Percentiles rank a stretch among this genome's conserved stretches.
These are phyloP conservation scores for Quercus agrifolia DNA, from an alignment of 306 rosid species.

Conservation along the genomic window DNA sequence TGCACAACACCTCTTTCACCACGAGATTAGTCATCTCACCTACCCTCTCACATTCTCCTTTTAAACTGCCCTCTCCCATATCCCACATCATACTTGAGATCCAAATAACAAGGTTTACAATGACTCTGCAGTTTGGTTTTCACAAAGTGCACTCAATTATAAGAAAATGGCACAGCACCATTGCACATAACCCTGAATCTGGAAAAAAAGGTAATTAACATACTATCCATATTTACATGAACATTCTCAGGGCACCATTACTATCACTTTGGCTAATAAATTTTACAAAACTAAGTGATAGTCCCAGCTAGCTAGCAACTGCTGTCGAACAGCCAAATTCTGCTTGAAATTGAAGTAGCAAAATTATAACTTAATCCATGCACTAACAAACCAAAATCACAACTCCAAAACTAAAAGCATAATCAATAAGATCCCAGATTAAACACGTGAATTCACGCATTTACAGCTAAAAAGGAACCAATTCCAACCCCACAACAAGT, in stretches of 20 bases:
- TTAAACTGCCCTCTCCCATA: slow-evolving; percentile 17
- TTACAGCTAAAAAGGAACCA: slow-evolving; percentile 11
- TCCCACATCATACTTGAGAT: neutral
- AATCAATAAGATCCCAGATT: slow-evolving; percentile 24
- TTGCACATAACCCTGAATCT: neutral
- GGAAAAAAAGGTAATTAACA: slow-evolving; percentile 1
- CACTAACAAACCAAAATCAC: slow-evolving; percentile 17
- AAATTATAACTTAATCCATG: slow-evolving; percentile 1
- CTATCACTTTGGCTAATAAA: neutral
- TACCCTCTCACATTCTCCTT: neutral
- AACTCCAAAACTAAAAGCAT: neutral
- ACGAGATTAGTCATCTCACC: neutral
- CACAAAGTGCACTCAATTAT: neutral
- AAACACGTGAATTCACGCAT: slow-evolving; percentile 19
- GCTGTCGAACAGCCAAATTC: slow-evolving; percentile 2
- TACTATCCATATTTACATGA: slow-evolving; percentile 3
- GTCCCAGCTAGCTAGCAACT: slow-evolving; percentile 22
- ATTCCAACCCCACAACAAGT: slow-evolving; percentile 15
- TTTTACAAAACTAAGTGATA: neutral
- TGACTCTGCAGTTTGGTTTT: neutral
- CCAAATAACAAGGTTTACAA: neutral
- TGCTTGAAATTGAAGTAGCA: slow-evolving; percentile 1
- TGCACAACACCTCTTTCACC: neutral
- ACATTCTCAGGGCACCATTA: slow-evolving; percentile 1
- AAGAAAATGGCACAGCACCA: neutral